phyloP scores from a whole-genome alignment of 2,329 filamentous ascomycete genomes.

The Aspergillus sp. region DNA sequence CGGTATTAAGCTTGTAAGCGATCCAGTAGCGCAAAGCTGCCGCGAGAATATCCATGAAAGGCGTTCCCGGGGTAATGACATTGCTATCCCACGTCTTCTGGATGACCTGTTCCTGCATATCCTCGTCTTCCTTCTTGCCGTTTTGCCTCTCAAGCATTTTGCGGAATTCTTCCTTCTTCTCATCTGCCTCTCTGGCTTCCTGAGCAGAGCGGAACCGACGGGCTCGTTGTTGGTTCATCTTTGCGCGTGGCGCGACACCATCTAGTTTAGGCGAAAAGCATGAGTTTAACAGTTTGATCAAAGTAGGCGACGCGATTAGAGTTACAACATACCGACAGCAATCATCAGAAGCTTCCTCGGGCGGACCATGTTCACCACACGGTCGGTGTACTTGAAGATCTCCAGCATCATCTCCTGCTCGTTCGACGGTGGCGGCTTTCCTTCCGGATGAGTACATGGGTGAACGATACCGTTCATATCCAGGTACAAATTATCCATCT shows the following conservation, averaged over 20 bases:
- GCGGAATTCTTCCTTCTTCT: conserved; percentile 83
- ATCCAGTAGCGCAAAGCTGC: conserved; percentile 92
- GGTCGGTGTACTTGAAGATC: conserved; percentile 97
- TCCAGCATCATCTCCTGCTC: conserved; percentile 99
- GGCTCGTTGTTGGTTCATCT: conserved; percentile 99
- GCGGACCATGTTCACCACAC: conserved; percentile 97
- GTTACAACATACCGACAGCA: conserved; percentile 69
- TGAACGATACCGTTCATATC: conserved; percentile 99
- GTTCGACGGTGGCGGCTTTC: conserved; percentile 83
- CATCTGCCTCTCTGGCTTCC: conserved; percentile 91
- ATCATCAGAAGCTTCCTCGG: conserved; percentile 96
- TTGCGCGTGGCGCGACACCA: conserved; percentile 93
- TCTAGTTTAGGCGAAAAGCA: conserved; percentile 56
- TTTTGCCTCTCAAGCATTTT: conserved; percentile 81
- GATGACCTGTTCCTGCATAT: conserved; percentile 61
- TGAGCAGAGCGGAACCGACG: conserved; percentile 91
- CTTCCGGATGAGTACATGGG: conserved; percentile 96
- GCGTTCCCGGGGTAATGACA: conserved; percentile 91
- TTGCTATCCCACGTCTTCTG: conserved; percentile 93
- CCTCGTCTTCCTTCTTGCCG: conserved; percentile 63
- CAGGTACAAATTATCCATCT: conserved; percentile 96
- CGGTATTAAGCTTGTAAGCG: conserved; percentile 95
- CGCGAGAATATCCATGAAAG: conserved; percentile 97
- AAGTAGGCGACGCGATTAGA: not conserved
- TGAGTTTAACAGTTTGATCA: conserved; percentile 4